Evolutionary conservation across 2,329 filamentous ascomycete genomes (phyloP).

Genomic region (Trichoderma sp.): DNA sequence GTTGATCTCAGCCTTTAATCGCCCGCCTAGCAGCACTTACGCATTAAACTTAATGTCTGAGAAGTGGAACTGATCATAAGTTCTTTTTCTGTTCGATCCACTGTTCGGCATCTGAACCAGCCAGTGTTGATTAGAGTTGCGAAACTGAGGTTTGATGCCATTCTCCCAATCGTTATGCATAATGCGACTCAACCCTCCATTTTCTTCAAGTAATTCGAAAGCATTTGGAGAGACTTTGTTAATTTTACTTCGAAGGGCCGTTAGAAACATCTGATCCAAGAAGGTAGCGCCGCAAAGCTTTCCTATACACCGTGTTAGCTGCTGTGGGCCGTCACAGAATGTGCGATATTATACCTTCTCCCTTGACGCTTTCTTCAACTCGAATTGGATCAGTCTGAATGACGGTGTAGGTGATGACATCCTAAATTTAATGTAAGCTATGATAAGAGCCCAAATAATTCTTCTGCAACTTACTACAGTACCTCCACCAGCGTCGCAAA

Average conservation of each 20-base stretch:
- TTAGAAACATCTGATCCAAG: conserved; percentile 40
- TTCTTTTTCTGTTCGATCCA: background rate
- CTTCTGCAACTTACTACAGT: conserved; percentile 32
- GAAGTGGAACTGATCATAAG: background rate
- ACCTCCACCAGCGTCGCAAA: conserved; percentile 42
- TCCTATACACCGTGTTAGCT: conserved; percentile 29
- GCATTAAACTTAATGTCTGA: background rate
- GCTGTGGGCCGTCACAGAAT: background rate
- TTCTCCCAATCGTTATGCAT: conserved; percentile 34
- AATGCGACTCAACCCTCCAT: conserved; percentile 19
- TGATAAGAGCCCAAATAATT: background rate
- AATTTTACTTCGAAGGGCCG: background rate
- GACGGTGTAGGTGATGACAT: conserved; percentile 45
- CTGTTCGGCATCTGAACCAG: conserved; percentile 25
- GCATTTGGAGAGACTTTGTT: rapidly evolving
- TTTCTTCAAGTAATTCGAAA: conserved; percentile 9
- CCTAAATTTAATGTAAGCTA: conserved; percentile 30
- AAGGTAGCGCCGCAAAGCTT: conserved; percentile 43
- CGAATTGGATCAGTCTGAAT: conserved; percentile 27
- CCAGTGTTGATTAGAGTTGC: conserved; percentile 23
- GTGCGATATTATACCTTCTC: conserved; percentile 22
- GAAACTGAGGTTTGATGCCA: conserved; percentile 32
- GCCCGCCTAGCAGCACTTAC: background rate
- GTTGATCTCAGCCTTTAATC: rapidly evolving
- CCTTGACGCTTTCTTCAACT: conserved; percentile 41